Base-by-base conservation (phyloP, 305 asterid genomes). In the Fraxinus ornus region DNA sequence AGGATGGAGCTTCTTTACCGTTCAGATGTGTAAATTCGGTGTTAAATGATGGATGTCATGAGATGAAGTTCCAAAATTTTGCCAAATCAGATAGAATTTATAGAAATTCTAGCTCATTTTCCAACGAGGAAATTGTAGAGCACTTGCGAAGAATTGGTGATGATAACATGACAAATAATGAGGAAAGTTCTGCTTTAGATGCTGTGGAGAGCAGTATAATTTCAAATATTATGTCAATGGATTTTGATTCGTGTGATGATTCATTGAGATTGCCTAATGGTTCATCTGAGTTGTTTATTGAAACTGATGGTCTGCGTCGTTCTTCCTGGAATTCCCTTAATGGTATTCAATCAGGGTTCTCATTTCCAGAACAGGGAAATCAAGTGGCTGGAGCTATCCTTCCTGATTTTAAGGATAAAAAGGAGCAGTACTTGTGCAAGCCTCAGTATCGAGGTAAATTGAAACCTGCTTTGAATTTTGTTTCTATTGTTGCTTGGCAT, bases 111-210 rank as follows among this genome's bases (percentile, higher is more conserved):
- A 89, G 90, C 86, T 93, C 97, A 73, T 95, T 94, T 88, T 92
- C 98, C 85, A 92, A 92, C 88, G 98, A 95, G 89, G 99, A 95
- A 87, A 94, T 95, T 85, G 97, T 95, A 66, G 95, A 95, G 88
- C 98, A 94, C 89, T 86, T 95, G 82, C 94, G 97, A 41, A 92
- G 99, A 88, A 90, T 94, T 82, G 93, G 85, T 84, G 94, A 86
- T 84, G 92, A 86, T 76, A 88, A 86, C 80, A 78, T 78, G 85
- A 85, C 79, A 24, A 88, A 90, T 87, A 89, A 87, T 70, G 91
- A 84, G 76, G 91, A 90, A 75, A 87, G 78, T 73, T 83, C 93
- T 83, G 91, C 85, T 79, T 86, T 89, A 81, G 92, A 87, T 89
- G 94, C 90, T 81, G 91, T 90, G 75, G 93, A 93, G 88, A 93